These are phyloP conservation scores for Xylaria castorea DNA, from an alignment of 495 filamentous ascomycete species.

Conservation along the genomic window DNA sequence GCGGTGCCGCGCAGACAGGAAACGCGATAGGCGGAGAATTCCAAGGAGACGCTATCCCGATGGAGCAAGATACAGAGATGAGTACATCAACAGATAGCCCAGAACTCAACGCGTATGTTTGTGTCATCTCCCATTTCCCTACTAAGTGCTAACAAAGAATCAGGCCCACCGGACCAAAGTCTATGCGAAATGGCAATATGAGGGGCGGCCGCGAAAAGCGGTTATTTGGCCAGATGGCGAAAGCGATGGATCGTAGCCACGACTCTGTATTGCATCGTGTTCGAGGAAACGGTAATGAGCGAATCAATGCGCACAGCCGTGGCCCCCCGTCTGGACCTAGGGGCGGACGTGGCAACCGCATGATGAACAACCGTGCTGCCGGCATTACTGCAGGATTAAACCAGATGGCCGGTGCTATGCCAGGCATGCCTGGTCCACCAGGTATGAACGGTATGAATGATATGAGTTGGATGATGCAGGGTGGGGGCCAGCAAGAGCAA, in stretches of 20 bases:
- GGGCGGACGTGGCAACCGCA: constrained; percentile 58
- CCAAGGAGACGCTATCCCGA: constrained; percentile 40
- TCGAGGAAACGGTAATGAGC: constrained; percentile 72
- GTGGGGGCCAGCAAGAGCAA: constrained; percentile 69
- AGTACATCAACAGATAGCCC: constrained; percentile 47
- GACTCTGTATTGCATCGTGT: constrained; percentile 83
- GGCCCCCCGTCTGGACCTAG: constrained; percentile 77
- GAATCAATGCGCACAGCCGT: constrained; percentile 77
- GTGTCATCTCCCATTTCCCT: background rate
- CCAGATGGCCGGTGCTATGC: constrained; percentile 42
- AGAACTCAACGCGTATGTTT: constrained; percentile 73
- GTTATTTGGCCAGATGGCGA: constrained; percentile 86
- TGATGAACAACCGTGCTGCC: constrained; percentile 50
- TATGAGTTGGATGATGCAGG: constrained; percentile 57
- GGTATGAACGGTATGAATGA: constrained; percentile 50
- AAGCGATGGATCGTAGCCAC: constrained; percentile 77
- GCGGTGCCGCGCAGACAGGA: constrained; percentile 37
- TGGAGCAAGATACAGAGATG: constrained; percentile 71
- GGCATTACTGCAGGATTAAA: constrained; percentile 52
- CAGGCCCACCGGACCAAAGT: constrained; percentile 93
- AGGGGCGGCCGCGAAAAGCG: constrained; percentile 68
- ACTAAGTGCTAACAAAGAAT: constrained; percentile 36
- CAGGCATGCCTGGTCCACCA: constrained; percentile 46
- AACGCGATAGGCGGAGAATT: constrained; percentile 27
- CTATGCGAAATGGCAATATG: constrained; percentile 77